A percentile compares a stretch with the other conserved stretches of the same genome.
These are phyloP conservation scores for Fusarium liriodendri DNA, from an alignment of 2,329 filamentous ascomycete genomes.

Conservation along the genomic window DNA sequence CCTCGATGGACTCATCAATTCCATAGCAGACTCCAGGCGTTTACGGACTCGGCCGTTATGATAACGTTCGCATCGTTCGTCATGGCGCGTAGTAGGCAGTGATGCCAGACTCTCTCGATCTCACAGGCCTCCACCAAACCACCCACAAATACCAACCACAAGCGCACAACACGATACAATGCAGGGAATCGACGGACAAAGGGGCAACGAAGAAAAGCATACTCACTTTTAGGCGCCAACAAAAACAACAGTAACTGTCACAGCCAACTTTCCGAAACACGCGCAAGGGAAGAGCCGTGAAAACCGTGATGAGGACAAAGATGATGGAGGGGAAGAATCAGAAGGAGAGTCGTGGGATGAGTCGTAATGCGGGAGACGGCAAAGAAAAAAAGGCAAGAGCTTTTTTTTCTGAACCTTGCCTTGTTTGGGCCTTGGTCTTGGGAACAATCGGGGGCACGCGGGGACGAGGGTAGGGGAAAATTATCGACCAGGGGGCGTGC, in stretches of 20 bases:
- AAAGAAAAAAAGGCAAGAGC: constrained; percentile 49
- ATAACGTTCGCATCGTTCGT: constrained; percentile 6
- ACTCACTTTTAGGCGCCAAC: constrained; percentile 67
- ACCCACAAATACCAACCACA: constrained; percentile 27
- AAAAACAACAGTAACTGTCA: constrained; percentile 59
- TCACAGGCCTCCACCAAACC: constrained; percentile 33
- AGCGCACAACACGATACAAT: constrained; percentile 15
- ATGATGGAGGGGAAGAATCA: constrained; percentile 49
- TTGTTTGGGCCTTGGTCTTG: constrained; percentile 47
- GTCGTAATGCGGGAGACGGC: constrained; percentile 46
- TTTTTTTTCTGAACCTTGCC: constrained; percentile 50
- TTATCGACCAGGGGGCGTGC: constrained; percentile 46
- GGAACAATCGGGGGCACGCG: constrained; percentile 46
- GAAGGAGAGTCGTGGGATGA: constrained; percentile 49
- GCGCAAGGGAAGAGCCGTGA: constrained; percentile 60
- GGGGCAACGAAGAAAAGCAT: constrained; percentile 29
- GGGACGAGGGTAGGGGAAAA: constrained; percentile 49
- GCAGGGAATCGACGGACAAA: constrained; percentile 31
- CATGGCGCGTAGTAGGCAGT: constrained; percentile 17
- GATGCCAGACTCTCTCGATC: constrained; percentile 19
- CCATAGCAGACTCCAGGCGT: not conserved
- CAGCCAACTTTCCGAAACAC: constrained; percentile 58
- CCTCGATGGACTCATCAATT: not conserved
- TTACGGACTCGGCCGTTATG: not conserved
- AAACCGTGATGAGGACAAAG: constrained; percentile 53